These are phyloP conservation scores for Penicillium verhagenii DNA, from an alignment of 495 filamentous ascomycete species.

Conservation along the genomic window DNA sequence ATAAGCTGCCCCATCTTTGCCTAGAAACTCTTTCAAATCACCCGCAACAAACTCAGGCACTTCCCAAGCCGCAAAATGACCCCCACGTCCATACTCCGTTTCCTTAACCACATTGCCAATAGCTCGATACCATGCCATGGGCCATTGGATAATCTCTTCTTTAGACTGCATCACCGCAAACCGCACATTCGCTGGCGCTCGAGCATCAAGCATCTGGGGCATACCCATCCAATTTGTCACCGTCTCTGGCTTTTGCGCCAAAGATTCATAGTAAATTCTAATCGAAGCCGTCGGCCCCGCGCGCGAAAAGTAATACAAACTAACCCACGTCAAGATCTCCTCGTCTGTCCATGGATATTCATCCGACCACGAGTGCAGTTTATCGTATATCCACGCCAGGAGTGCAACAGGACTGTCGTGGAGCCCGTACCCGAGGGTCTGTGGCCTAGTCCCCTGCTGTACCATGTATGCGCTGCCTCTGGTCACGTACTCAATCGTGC, in stretches of 20 bases:
- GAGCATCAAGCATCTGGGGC: conserved; percentile 10
- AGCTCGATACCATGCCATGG: conserved; percentile 38
- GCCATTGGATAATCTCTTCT: conserved; percentile 42
- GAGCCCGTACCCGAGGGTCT: conserved; percentile 50
- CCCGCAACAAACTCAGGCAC: conserved; percentile 40
- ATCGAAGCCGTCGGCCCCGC: conserved; percentile 49
- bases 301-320: conserved; percentile 51
- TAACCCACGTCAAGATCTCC: conserved; percentile 55
- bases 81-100: conserved; percentile 42
- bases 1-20: conserved; percentile 40
- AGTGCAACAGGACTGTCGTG: conserved; percentile 52
- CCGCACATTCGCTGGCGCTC: conserved; percentile 29
- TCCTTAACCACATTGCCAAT: conserved; percentile 44
- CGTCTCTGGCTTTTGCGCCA: conserved; percentile 19
- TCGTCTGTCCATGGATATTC: conserved; percentile 53
- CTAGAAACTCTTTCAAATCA: conserved; percentile 45
- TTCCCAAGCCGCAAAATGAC: conserved; percentile 56
- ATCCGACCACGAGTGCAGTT: conserved; percentile 52
- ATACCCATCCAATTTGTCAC: conserved; percentile 18
- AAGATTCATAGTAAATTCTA: conserved; percentile 51
- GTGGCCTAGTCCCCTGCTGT: conserved; percentile 49
- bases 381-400: conserved; percentile 57
- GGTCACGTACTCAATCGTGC: conserved; percentile 32
- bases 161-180: conserved; percentile 45
- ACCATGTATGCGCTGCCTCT: conserved; percentile 44